A percentile compares a stretch with the other conserved stretches of the same genome.
These are phyloP conservation scores for Chaetomiaceae sp. DNA, from an alignment of 2,329 filamentous ascomycete species.

Conservation along the genomic window DNA sequence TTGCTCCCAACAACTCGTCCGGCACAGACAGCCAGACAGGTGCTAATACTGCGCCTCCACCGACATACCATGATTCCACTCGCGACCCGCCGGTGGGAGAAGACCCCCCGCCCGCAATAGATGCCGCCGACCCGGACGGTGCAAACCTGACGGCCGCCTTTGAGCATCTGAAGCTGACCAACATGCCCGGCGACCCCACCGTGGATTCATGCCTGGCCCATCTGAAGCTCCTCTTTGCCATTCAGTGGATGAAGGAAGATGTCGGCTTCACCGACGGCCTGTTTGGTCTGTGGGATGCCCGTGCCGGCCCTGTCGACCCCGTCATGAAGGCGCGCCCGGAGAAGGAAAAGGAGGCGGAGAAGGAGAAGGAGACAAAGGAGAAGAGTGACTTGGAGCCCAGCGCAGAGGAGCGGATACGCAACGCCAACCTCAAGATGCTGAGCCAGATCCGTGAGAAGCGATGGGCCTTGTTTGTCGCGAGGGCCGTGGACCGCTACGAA, in stretches of 20 bases:
- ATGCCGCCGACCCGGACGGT: neutral
- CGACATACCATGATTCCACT: constrained; percentile 11
- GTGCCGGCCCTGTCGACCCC: constrained; percentile 28
- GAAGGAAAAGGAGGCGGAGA: constrained; percentile 1
- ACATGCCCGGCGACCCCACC: constrained; percentile 32
- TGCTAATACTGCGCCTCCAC: too few species aligned
- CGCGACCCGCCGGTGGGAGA: neutral
- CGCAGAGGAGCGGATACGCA: constrained; percentile 24
- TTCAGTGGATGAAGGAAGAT: constrained; percentile 62
- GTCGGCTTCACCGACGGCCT: constrained; percentile 63
- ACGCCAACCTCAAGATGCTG: constrained; percentile 39
- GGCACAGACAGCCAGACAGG: too few species aligned
- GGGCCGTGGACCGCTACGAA: constrained; percentile 64
- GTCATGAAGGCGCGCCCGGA: constrained; percentile 2
- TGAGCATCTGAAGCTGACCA: constrained; percentile 18
- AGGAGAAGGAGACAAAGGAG: neutral
- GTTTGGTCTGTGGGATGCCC: constrained; percentile 55
- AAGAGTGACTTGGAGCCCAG: neutral
- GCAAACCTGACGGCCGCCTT: constrained; percentile 24
- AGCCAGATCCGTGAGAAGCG: constrained; percentile 63
- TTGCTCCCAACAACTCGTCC: neutral
- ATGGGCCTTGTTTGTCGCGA: constrained; percentile 65
- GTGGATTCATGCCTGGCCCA: constrained; percentile 63
- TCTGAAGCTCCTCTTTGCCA: constrained; percentile 64
- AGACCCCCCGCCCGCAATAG: too few species aligned